phyloP scores from a whole-genome alignment of 371 early-diverging fungal genomes.

The Mucor mucedo region DNA sequence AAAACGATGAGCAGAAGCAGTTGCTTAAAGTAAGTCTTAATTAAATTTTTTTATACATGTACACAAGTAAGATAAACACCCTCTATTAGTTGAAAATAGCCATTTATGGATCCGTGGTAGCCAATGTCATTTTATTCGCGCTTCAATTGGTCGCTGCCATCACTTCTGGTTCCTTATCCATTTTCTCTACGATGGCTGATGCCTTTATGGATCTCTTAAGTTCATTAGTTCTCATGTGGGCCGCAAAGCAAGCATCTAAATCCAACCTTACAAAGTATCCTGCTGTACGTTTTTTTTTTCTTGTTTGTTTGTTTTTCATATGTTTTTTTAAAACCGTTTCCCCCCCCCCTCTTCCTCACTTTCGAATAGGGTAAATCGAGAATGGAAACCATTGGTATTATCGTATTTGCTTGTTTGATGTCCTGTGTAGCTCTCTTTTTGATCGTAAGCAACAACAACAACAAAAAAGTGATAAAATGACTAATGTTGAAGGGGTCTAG shows the following conservation, averaged over 20 bases:
- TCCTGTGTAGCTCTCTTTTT: conserved; percentile 87
- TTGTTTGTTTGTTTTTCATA: neutral
- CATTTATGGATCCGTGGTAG: conserved; percentile 82
- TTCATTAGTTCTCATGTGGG: conserved; percentile 69
- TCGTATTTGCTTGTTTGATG: conserved; percentile 92
- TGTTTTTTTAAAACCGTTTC: neutral
- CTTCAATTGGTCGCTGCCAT: conserved; percentile 87
- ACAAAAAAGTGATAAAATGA: too few species aligned
- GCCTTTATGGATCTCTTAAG: conserved; percentile 91
- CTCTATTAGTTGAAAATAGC: conserved; percentile 75
- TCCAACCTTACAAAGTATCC: conserved; percentile 79
- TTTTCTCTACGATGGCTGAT: conserved; percentile 94
- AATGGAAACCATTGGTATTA: conserved; percentile 93
- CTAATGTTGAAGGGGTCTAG: conserved; percentile 20
- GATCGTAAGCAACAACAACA: conserved; percentile 51
- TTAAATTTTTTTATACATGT: neutral
- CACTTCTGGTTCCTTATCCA: conserved; percentile 81
- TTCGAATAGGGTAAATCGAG: conserved; percentile 77
- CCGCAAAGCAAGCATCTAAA: conserved; percentile 64
- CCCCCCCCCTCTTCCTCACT: neutral
- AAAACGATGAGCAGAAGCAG: conserved; percentile 47
- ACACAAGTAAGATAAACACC: neutral
- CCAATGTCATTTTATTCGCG: conserved; percentile 79
- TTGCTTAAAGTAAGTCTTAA: conserved; percentile 53
- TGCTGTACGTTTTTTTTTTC: conserved; percentile 48